phyloP scores from a whole-genome alignment of 768 basidiomycete species.

The Pisolithus microcarpus region DNA sequence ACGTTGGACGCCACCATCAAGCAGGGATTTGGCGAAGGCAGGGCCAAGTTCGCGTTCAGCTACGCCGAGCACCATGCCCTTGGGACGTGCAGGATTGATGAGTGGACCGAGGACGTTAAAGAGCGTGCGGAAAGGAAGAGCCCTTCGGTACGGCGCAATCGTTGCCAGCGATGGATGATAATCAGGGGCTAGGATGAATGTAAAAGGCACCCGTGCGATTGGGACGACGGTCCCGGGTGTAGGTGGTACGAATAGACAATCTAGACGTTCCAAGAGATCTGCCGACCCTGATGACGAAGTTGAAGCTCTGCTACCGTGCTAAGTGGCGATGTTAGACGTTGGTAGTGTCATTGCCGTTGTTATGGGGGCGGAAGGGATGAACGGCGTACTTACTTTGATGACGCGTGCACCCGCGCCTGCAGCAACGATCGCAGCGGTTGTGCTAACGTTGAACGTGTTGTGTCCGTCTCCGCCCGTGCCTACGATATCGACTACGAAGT shows the following conservation, averaged over 20 bases:
- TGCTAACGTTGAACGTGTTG: constrained; percentile 96
- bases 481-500: constrained; percentile 56
- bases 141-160: constrained; percentile 77
- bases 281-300: constrained; percentile 94
- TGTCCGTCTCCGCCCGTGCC: constrained; percentile 77
- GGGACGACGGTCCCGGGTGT: constrained; percentile 33
- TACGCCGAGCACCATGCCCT: constrained; percentile 88
- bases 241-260: constrained; percentile 65
- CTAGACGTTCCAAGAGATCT: constrained; percentile 82
- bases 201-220: constrained; percentile 70
- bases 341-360: no score
- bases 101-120: constrained; percentile 95
- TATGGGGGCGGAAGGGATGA: not conserved
- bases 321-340: not conserved
- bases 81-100: constrained; percentile 83
- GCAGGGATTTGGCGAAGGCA: constrained; percentile 72
- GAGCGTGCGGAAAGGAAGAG: constrained; percentile 90
- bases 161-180: constrained; percentile 84
- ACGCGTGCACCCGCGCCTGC: constrained; percentile 92
- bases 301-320: constrained; percentile 90
- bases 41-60: constrained; percentile 73
- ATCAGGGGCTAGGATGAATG: constrained; percentile 89
- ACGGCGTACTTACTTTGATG: constrained; percentile 59
- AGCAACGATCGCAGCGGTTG: constrained; percentile 87
- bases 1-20: constrained; percentile 66